Evolutionary conservation across 2,329 filamentous ascomycete species (phyloP).

Genomic region (Diplodia intermedia): DNA sequence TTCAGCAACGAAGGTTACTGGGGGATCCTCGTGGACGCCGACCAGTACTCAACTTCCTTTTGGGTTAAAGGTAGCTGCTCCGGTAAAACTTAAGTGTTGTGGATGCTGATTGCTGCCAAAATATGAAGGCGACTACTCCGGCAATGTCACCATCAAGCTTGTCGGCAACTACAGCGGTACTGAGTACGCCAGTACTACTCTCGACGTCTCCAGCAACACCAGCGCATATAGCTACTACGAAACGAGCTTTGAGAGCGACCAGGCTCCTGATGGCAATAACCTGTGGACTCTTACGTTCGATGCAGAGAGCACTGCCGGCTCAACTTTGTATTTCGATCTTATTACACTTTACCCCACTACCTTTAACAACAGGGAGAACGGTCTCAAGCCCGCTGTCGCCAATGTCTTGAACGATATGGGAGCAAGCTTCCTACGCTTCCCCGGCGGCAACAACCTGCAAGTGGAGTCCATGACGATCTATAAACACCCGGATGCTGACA

Average conservation of each 20-base stretch:
- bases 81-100: background rate
- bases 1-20: conserved; percentile 34
- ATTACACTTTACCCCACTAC: conserved; percentile 32
- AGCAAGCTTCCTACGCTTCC: conserved; percentile 65
- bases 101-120: conserved; percentile 35
- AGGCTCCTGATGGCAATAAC: conserved; percentile 32
- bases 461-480: background rate
- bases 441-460: conserved; percentile 65
- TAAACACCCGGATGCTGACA: background rate
- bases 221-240: conserved; percentile 18
- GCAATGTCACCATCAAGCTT: conserved; percentile 33
- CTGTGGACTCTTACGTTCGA: conserved; percentile 31
- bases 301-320: conserved; percentile 1
- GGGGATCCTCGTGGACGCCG: conserved; percentile 30
- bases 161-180: conserved; percentile 21
- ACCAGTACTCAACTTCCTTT: conserved; percentile 31
- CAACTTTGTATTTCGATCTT: conserved; percentile 29
- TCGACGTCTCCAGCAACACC: conserved; percentile 5
- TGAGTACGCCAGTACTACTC: conserved; percentile 25
- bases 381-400: conserved; percentile 20
- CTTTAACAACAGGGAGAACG: conserved; percentile 30
- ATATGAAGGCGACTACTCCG: conserved; percentile 40
- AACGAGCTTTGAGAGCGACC: conserved; percentile 21
- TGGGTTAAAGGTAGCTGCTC: conserved; percentile 37
- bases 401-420: conserved; percentile 24